Evolutionary conservation across 2,329 filamentous ascomycete species (phyloP).

Genomic region (Hirsutella minnesotensis): DNA sequence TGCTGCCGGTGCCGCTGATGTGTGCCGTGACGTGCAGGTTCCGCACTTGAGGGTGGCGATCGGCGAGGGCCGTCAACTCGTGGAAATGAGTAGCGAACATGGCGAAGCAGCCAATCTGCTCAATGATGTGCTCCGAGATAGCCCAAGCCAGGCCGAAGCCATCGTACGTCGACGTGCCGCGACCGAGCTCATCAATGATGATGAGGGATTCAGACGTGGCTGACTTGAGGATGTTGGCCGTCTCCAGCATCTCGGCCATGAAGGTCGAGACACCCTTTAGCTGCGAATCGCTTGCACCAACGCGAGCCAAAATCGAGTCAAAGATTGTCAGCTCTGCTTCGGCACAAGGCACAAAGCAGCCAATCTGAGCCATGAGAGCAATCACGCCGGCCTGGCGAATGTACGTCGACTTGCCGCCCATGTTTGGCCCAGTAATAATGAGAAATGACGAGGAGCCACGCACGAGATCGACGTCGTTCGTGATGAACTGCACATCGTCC

Average conservation of each 20-base stretch:
- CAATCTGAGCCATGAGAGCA: slow-evolving; percentile 91
- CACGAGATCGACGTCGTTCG: slow-evolving; percentile 79
- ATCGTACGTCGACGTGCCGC: slow-evolving; percentile 95
- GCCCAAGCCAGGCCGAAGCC: slow-evolving; percentile 99
- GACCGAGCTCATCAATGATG: slow-evolving; percentile 95
- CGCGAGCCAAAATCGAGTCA: slow-evolving; percentile 90
- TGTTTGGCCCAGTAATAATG: slow-evolving; percentile 96
- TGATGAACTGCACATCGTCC: slow-evolving; percentile 97
- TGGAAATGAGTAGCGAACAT: slow-evolving; percentile 98
- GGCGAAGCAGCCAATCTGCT: slow-evolving; percentile 85
- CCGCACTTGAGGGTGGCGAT: slow-evolving; percentile 75
- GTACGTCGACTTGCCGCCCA: slow-evolving; percentile 98
- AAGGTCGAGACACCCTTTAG: slow-evolving; percentile 97
- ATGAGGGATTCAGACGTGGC: slow-evolving; percentile 92
- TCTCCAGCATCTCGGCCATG: slow-evolving; percentile 99
- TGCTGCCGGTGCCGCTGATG: slow-evolving; percentile 46
- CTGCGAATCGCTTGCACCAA: slow-evolving; percentile 91
- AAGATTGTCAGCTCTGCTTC: slow-evolving; percentile 91
- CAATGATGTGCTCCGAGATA: slow-evolving; percentile 94
- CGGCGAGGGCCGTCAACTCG: slow-evolving; percentile 82
- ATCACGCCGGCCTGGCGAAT: slow-evolving; percentile 96
- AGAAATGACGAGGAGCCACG: slow-evolving; percentile 78
- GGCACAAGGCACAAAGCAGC: slow-evolving; percentile 87
- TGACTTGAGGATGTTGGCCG: slow-evolving; percentile 94
- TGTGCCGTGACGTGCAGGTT: slow-evolving; percentile 96